Evolutionary conservation across 768 basidiomycete genomes (phyloP).

Genomic region (Cytidiella melzeri): DNA sequence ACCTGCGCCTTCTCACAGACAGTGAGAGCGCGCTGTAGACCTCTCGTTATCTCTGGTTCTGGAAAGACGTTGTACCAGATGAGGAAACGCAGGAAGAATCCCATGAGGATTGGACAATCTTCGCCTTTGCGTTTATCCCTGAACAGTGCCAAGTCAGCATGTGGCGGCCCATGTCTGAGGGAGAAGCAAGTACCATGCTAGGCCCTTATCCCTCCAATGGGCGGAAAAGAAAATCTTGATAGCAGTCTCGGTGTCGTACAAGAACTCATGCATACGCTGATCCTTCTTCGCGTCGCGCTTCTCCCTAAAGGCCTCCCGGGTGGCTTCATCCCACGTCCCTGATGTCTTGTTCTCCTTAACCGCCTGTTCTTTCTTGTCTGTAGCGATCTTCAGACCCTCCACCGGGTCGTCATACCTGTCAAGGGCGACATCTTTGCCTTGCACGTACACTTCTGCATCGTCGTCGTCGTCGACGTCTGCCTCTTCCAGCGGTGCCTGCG

Average conservation of each 20-base stretch:
- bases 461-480: conserved; percentile 28
- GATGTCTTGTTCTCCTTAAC: not conserved
- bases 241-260: conserved; percentile 53
- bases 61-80: conserved; percentile 48
- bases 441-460: conserved; percentile 28
- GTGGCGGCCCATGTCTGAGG: conserved; percentile 1
- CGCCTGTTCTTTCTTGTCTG: not conserved
- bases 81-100: conserved; percentile 59
- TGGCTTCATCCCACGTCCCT: conserved; percentile 13
- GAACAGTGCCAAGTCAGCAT: not conserved
- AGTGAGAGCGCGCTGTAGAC: conserved; percentile 39
- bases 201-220: conserved; percentile 58
- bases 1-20: conserved; percentile 35
- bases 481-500: conserved; percentile 8
- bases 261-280: conserved; percentile 38
- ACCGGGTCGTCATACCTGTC: conserved; percentile 4
- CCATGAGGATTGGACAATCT: conserved; percentile 46
- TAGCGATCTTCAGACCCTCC: not conserved
- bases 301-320: conserved; percentile 15
- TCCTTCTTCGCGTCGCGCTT: conserved; percentile 17
- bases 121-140: conserved; percentile 30
- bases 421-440: conserved; percentile 3
- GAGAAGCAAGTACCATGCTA: conserved; percentile 52
- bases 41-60: conserved; percentile 39
- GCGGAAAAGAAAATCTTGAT: conserved; percentile 67